These are phyloP conservation scores for Aureobasidium sp. DNA, from an alignment of 2,329 filamentous ascomycete species.

Conservation along the genomic window DNA sequence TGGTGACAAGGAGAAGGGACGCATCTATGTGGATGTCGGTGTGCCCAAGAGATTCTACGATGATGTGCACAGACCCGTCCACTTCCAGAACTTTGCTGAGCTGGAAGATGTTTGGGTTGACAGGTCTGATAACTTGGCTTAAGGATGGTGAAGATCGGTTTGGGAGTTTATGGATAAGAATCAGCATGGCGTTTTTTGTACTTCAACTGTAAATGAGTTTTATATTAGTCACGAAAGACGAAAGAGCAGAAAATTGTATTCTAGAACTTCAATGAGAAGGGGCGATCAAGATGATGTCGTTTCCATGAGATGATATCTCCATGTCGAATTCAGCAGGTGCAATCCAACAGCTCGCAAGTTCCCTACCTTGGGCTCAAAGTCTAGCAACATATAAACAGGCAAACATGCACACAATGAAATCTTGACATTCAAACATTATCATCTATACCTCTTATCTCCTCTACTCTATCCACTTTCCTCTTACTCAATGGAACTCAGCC, in stretches of 20 bases:
- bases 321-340: too few species aligned
- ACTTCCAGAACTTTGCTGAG: conserved; percentile 97
- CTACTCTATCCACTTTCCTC: too few species aligned
- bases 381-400: too few species aligned
- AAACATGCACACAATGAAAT: too few species aligned
- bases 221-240: neutral
- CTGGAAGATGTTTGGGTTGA: conserved; percentile 96
- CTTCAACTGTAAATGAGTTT: neutral
- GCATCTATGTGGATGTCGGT: conserved; percentile 86
- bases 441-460: too few species aligned
- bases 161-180: neutral
- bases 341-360: too few species aligned
- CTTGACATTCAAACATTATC: too few species aligned
- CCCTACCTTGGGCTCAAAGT: too few species aligned
- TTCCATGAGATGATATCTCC: too few species aligned
- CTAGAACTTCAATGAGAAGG: too few species aligned
- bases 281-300: too few species aligned
- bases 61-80: conserved; percentile 81
- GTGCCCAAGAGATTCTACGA: conserved; percentile 84
- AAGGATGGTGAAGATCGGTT: neutral
- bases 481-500: conserved; percentile 71
- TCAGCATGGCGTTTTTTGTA: neutral
- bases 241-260: neutral
- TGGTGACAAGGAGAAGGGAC: conserved; percentile 72
- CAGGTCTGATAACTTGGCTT: conserved; percentile 87